Evolutionary conservation across 805 yeast species (phyloP).

Genomic region (Ogataea trehalophila): DNA sequence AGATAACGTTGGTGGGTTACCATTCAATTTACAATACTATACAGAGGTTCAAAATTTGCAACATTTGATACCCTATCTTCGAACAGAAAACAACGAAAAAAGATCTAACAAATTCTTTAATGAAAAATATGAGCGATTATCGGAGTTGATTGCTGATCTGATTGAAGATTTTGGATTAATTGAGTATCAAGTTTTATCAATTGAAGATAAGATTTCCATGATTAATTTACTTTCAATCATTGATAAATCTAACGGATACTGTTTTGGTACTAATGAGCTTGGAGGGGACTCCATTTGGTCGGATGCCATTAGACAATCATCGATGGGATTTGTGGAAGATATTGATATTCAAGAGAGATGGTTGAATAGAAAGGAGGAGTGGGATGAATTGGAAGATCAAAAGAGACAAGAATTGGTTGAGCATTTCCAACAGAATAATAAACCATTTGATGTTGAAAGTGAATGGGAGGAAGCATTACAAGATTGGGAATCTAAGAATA

Average conservation of each 20-base stretch:
- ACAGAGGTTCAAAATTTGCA: slow-evolving; percentile 87
- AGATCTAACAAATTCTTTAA: slow-evolving; percentile 51
- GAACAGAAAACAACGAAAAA: slow-evolving; percentile 65
- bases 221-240: slow-evolving; percentile 69
- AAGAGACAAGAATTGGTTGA: slow-evolving; percentile 36
- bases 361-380: slow-evolving; percentile 78
- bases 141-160: slow-evolving; percentile 74
- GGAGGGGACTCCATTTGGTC: slow-evolving; percentile 99
- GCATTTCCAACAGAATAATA: slow-evolving; percentile 28
- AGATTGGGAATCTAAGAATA: slow-evolving; percentile 45
- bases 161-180: slow-evolving; percentile 86
- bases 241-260: slow-evolving; percentile 91
- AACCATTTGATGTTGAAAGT: slow-evolving; percentile 52
- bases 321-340: slow-evolving; percentile 48
- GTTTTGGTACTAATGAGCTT: slow-evolving; percentile 86
- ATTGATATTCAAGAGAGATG: slow-evolving; percentile 91
- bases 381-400: slow-evolving; percentile 60
- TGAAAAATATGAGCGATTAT: slow-evolving; percentile 48
- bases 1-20: slow-evolving; percentile 56
- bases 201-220: slow-evolving; percentile 92
- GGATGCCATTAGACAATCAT: slow-evolving; percentile 79
- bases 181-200: slow-evolving; percentile 80
- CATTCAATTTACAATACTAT: slow-evolving; percentile 79
- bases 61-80: slow-evolving; percentile 61
- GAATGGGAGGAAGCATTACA: slow-evolving; percentile 66